phyloP scores from a whole-genome alignment of 2,329 filamentous ascomycete genomes.

The Paecilomyces formosus region DNA sequence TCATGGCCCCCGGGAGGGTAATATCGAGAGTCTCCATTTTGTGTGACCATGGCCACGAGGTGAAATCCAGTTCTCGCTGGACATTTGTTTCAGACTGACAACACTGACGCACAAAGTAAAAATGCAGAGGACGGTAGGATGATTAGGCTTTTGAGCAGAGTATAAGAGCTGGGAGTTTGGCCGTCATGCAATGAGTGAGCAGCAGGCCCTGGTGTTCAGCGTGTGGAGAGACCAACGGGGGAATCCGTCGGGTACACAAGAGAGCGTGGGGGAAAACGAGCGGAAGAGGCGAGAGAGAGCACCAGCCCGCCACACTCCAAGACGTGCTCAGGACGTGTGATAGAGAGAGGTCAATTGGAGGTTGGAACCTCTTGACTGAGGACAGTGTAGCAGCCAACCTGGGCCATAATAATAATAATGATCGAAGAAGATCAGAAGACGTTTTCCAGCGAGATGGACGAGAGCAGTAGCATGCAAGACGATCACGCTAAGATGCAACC shows the following conservation, averaged over 20 bases:
- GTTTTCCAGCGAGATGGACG: background rate
- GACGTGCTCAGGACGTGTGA: constrained; percentile 20
- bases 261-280: constrained; percentile 5
- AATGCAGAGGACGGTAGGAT: background rate
- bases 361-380: constrained; percentile 9
- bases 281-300: constrained; percentile 4
- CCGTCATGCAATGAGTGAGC: background rate
- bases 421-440: constrained; percentile 6
- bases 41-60: constrained; percentile 39
- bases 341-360: constrained; percentile 13
- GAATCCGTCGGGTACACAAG: constrained; percentile 3
- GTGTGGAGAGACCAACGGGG: background rate
- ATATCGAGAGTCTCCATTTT: constrained; percentile 30
- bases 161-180: background rate
- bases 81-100: constrained; percentile 28
- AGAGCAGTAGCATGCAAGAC: background rate
- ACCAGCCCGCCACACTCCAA: constrained; percentile 4
- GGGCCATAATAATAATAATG: background rate
- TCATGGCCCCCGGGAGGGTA: constrained; percentile 23
- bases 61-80: constrained; percentile 27
- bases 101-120: constrained; percentile 3
- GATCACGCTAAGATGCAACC: background rate
- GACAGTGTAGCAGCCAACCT: constrained; percentile 6
- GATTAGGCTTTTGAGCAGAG: background rate
- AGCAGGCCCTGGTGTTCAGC: background rate